These are phyloP conservation scores for Mycena epipterygia DNA, from an alignment of 768 basidiomycete genomes.

Conservation along the genomic window DNA sequence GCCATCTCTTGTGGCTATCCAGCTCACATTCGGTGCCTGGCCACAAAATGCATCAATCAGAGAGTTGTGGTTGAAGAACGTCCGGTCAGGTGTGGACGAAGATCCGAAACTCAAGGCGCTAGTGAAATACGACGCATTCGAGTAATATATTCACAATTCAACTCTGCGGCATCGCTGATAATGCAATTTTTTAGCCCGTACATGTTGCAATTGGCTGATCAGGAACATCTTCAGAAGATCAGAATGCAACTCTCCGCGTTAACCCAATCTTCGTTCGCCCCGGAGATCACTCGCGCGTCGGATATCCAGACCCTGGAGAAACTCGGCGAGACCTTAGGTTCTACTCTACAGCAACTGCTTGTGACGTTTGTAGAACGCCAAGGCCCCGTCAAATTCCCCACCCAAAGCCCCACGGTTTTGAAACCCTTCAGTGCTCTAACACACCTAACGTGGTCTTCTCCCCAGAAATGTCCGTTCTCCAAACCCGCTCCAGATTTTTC, in stretches of 20 bases:
- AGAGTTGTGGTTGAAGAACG: not conserved
- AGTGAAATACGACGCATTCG: not conserved
- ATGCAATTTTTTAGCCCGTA: too few relatives aligned
- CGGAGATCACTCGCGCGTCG: too few relatives aligned
- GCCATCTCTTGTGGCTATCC: conserved; percentile 1
- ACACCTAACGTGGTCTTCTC: not conserved
- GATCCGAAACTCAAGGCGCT: conserved; percentile 1
- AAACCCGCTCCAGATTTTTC: not conserved
- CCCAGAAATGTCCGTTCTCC: not conserved
- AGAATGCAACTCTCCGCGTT: too few relatives aligned
- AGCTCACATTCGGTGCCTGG: not conserved
- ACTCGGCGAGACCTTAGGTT: not conserved
- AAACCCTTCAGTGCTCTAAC: not conserved
- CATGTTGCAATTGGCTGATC: too few relatives aligned
- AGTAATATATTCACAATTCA: not conserved
- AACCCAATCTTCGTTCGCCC: too few relatives aligned
- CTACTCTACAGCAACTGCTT: not conserved
- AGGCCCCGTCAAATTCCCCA: not conserved
- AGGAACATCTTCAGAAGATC: too few relatives aligned
- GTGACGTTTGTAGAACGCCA: not conserved
- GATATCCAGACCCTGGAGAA: not conserved
- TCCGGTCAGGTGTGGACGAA: not conserved
- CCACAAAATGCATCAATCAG: too few relatives aligned
- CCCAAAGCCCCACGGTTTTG: not conserved
- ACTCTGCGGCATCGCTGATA: not conserved